Percentiles rank a stretch among this genome's conserved stretches.
Conservation (phyloP, 2,329 filamentous ascomycete genomes). For the Xylaria sp. region DNA sequence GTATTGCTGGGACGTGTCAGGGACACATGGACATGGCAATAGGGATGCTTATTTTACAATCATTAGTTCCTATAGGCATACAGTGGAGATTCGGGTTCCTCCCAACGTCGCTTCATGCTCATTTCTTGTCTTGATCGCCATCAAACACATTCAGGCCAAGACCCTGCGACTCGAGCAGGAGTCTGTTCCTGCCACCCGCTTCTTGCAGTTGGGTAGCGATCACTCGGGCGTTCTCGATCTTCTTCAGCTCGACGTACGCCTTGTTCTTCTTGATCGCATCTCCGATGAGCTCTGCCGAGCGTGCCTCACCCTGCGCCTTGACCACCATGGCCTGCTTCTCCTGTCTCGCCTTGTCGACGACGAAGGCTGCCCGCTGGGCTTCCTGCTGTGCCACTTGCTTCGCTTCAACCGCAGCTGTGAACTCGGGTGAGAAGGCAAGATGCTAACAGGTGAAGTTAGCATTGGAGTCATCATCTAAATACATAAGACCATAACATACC, state of each 20-base stretch:
- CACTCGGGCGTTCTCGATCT: constrained; percentile 92
- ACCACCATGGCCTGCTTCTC: constrained; percentile 99
- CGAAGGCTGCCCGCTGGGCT: constrained; percentile 93
- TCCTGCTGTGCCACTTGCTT: constrained; percentile 86
- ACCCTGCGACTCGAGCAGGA: constrained; percentile 89
- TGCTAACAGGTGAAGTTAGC: constrained; percentile 51
- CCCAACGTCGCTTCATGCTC: constrained; percentile 29
- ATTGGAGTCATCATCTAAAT: not conserved
- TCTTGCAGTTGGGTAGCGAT: constrained; percentile 91
- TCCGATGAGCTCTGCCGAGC: constrained; percentile 95
- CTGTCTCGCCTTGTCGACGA: constrained; percentile 98
- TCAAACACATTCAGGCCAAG: constrained; percentile 85
- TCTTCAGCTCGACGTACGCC: constrained; percentile 94
- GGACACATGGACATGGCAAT: constrained; percentile 6
- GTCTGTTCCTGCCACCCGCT: constrained; percentile 83
- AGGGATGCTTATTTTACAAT: constrained; percentile 32
- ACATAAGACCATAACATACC: constrained; percentile 52
- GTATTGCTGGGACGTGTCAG: not conserved
- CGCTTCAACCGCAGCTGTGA: constrained; percentile 72
- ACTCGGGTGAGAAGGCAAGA: constrained; percentile 73
- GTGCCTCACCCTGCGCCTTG: constrained; percentile 97
- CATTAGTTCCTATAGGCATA: constrained; percentile 40
- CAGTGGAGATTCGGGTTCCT: constrained; percentile 41
- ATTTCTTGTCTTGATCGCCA: constrained; percentile 51
- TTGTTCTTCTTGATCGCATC: constrained; percentile 99